Evolutionary conservation across 495 filamentous ascomycete species (phyloP), one percentile per base, ranked within the genome.

Genomic region (Tuber magnatum): DNA sequence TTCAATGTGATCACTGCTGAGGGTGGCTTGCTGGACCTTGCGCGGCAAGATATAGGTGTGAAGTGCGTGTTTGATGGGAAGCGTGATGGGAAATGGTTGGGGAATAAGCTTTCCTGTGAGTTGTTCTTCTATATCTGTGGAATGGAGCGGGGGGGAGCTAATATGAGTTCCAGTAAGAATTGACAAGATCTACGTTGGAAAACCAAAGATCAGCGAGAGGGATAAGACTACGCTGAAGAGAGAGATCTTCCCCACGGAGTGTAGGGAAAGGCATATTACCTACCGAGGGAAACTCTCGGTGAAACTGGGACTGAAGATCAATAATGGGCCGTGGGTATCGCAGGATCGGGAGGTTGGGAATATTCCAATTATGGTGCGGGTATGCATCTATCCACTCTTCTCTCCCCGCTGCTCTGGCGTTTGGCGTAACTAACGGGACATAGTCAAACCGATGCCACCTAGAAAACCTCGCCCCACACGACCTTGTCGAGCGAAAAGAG

Each of bases 321-420:
- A 97, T 83, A 87, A 92, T 85, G 93, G 91, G 56, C 90, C 94
- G 77, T 92, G 92, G 87, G 87, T 88, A 80, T 91, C 93, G 80
- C 87, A 91, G 71, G 86, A 92, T 65, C 87, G 94, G 73, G 94
- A 97, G 79, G 85, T 97, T 81, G 95, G 95, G 28, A 88, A 92
- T 76, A 86, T 97, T 73, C 95, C 95, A 39, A 91, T 99, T 76
- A 97, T 98, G 94, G 84, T 99, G 80, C 91, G 91, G 85, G 92
- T 93, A 84, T 80, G 85, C 81, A 48, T 35, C 40, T 24, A 41
- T 42, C 48, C 38, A 22, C 48, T 51, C 48, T 51, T 24, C 51
- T 70, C 12, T 43, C 24, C 38, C 28, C 16, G 10, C 20, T 32
- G 40, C 32, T 48, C 35, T 35, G 12, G 10, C 4, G n/a, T n/a